These are phyloP conservation scores for Geotrichum klebahnii DNA, from an alignment of 1,139 yeast genomes.

Conservation along the genomic window DNA sequence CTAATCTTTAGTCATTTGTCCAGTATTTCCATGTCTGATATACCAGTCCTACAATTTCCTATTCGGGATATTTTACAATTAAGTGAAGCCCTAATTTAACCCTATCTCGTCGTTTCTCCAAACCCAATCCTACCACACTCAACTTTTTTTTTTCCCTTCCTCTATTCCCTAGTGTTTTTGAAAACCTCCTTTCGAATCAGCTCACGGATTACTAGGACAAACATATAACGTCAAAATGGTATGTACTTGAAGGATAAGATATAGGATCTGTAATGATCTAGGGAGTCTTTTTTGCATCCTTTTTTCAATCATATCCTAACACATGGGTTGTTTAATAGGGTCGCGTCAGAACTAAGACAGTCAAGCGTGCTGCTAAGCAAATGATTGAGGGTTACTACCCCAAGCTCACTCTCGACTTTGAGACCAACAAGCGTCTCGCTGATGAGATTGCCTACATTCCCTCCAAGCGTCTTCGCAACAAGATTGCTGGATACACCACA, in stretches of 20 bases:
- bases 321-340: slow-evolving; percentile 27
- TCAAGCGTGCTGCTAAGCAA: slow-evolving; percentile 99
- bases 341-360: slow-evolving; percentile 78
- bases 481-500: slow-evolving; percentile 99
- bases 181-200: slow-evolving; percentile 10
- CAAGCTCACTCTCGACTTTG: slow-evolving; percentile 98
- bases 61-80: too few relatives aligned
- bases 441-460: slow-evolving; percentile 98
- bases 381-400: slow-evolving; percentile 99
- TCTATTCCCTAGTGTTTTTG: not conserved
- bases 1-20: not conserved
- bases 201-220: slow-evolving; percentile 9
- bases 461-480: slow-evolving; percentile 99
- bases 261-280: not conserved
- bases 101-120: not conserved
- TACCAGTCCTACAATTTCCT: slow-evolving; percentile 36
- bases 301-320: not conserved
- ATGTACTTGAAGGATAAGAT: not conserved
- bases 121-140: not conserved
- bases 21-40: not conserved
- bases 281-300: too few relatives aligned
- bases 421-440: slow-evolving; percentile 99
- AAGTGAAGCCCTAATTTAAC: too few relatives aligned
- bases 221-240: slow-evolving; percentile 22
- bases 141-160: slow-evolving; percentile 5